Evolutionary conservation across 441 rosid genomes (phyloP).

Genomic region (Mallotus repandus): DNA sequence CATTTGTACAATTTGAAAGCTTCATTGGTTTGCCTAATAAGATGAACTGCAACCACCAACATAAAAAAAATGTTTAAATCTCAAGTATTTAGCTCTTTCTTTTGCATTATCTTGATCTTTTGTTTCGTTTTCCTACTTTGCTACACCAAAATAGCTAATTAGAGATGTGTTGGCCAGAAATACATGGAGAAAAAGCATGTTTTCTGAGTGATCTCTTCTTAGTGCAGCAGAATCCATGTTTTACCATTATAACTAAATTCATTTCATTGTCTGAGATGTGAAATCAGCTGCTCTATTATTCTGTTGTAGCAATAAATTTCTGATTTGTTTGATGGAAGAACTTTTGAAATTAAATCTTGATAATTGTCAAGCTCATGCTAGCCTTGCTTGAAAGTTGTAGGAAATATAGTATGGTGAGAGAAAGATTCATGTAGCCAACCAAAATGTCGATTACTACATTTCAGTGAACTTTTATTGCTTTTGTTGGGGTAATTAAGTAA

Average conservation of each 20-base stretch:
- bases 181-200: conserved; percentile 24
- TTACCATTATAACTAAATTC: not conserved
- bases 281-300: conserved; percentile 18
- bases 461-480: too few relatives aligned
- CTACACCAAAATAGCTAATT: conserved; percentile 50
- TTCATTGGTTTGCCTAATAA: conserved; percentile 62
- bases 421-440: not conserved
- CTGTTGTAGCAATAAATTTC: conserved; percentile 26
- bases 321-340: not conserved
- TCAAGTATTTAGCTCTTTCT: not conserved
- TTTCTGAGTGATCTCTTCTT: not conserved
- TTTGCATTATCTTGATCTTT: not conserved
- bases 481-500: too few relatives aligned
- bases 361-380: not conserved
- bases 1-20: conserved; percentile 52
- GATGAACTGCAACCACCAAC: conserved; percentile 7
- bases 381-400: not conserved
- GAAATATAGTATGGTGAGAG: not conserved
- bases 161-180: conserved; percentile 46
- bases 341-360: not conserved
- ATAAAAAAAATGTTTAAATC: not conserved
- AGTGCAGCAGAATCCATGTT: conserved; percentile 8
- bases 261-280: conserved; percentile 2
- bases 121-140: conserved; percentile 19
- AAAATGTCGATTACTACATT: not conserved